These are phyloP conservation scores for Globisporangium rhizosaccharum DNA, from an alignment of 352 stramenopile species.

Conservation along the genomic window DNA sequence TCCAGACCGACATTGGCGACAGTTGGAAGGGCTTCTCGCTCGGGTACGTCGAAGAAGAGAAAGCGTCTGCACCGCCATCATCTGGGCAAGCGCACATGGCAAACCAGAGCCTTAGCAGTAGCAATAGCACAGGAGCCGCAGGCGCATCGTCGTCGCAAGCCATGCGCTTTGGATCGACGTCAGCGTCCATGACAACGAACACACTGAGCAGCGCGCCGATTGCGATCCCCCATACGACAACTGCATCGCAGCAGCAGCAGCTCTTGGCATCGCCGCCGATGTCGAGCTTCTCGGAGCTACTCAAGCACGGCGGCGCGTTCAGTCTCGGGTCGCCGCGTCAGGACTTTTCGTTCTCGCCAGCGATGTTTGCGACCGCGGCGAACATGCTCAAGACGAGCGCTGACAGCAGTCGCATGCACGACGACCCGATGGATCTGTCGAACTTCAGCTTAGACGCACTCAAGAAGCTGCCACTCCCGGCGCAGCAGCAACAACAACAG, in stretches of 20 bases:
- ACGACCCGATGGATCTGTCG: conserved; percentile 29
- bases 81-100: background rate
- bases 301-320: conserved; percentile 27
- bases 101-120: no score
- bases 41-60: conserved; percentile 54
- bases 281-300: conserved; percentile 38
- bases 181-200: background rate
- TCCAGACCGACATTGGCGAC: conserved; percentile 52
- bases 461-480: conserved; percentile 14
- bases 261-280: conserved; percentile 32
- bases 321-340: conserved; percentile 23
- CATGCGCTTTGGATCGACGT: background rate
- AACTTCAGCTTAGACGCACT: conserved; percentile 37
- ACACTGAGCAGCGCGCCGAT: conserved; percentile 6
- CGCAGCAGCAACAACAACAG: background rate
- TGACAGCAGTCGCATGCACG: conserved; percentile 2
- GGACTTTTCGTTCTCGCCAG: conserved; percentile 25
- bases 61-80: background rate
- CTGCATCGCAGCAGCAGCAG: conserved; percentile 14
- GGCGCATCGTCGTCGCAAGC: background rate
- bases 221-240: conserved; percentile 5
- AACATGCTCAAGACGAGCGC: conserved; percentile 8
- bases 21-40: conserved; percentile 71
- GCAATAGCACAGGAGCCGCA: background rate
- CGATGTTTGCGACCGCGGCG: conserved; percentile 17